These are phyloP conservation scores for Cyathus striatus DNA, from an alignment of 768 basidiomycete genomes.

Conservation along the genomic window DNA sequence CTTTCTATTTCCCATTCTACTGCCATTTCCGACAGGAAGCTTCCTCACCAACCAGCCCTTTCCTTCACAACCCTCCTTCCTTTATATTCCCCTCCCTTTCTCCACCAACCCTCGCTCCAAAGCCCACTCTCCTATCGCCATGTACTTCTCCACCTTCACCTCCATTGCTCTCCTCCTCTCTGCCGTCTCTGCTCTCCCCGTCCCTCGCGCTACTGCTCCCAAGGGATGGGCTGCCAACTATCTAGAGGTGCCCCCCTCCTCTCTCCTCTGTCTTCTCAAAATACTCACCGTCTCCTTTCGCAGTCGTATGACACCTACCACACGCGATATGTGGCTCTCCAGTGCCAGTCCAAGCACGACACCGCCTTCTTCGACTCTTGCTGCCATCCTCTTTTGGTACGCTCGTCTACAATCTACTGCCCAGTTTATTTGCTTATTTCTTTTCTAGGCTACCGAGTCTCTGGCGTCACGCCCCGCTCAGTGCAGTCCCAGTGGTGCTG, in stretches of 20 bases:
- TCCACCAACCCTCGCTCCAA: slow-evolving; percentile 16
- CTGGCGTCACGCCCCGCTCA: slow-evolving; percentile 43
- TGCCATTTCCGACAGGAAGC: slow-evolving; percentile 23
- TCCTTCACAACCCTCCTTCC: slow-evolving; percentile 10
- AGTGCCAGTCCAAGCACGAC: slow-evolving; percentile 42
- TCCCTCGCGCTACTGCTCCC: slow-evolving; percentile 36
- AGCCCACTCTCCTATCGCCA: slow-evolving; percentile 21
- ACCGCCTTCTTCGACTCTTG: slow-evolving; percentile 61
- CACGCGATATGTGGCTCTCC: slow-evolving; percentile 54
- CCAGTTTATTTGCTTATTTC: slow-evolving; percentile 4
- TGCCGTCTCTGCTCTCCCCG: slow-evolving; percentile 32
- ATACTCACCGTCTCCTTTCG: slow-evolving; percentile 2
- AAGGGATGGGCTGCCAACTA: slow-evolving; percentile 35
- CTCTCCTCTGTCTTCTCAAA: slow-evolving; percentile 2
- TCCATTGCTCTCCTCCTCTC: slow-evolving; percentile 34
- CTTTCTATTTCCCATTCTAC: slow-evolving; percentile 22
- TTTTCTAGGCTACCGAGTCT: slow-evolving; percentile 42
- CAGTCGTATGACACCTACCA: slow-evolving; percentile 56
- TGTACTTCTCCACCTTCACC: slow-evolving; percentile 38
- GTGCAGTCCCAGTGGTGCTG: slow-evolving; percentile 39
- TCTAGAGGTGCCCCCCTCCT: slow-evolving; percentile 34
- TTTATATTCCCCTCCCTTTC: slow-evolving; percentile 16
- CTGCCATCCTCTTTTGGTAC: slow-evolving; percentile 66
- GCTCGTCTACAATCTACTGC: slow-evolving; percentile 9
- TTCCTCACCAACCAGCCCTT: slow-evolving; percentile 12